Conservation (phyloP, 1,284 basidiomycete genomes). For the Malassezia psittaci region DNA sequence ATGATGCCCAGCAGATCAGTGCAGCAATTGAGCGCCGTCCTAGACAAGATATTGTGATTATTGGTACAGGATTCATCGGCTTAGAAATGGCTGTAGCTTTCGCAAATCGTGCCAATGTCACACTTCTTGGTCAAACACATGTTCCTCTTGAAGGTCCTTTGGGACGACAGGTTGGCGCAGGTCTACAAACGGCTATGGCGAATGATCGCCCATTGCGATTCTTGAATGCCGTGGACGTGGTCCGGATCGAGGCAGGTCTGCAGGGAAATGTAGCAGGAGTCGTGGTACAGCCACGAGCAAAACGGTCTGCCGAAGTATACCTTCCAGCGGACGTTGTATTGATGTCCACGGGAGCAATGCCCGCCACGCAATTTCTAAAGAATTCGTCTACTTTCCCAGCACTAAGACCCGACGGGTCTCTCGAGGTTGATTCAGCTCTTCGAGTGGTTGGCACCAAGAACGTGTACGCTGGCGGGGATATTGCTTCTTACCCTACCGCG, state of each 20-base stretch:
- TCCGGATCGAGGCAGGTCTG: constrained; percentile 56
- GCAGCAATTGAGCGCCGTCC: constrained; percentile 53
- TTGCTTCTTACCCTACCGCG: constrained; percentile 66
- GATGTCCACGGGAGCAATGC: constrained; percentile 78
- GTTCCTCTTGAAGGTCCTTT: constrained; percentile 72
- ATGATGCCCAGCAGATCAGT: constrained; percentile 67
- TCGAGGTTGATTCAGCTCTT: constrained; percentile 70
- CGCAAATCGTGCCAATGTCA: constrained; percentile 59
- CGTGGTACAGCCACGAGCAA: constrained; percentile 14
- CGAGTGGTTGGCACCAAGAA: constrained; percentile 57
- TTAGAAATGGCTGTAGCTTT: constrained; percentile 78
- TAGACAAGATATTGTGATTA: constrained; percentile 63
- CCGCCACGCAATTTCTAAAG: constrained; percentile 73
- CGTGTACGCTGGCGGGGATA: constrained; percentile 82
- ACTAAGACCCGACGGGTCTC: constrained; percentile 57
- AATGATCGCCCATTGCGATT: constrained; percentile 73
- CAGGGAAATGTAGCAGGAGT: constrained; percentile 11
- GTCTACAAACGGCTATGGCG: constrained; percentile 58
- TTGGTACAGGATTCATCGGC: constrained; percentile 84
- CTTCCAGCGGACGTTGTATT: constrained; percentile 70
- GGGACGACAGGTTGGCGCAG: constrained; percentile 68
- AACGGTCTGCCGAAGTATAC: constrained; percentile 41
- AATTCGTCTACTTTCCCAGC: constrained; percentile 55
- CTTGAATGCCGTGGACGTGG: constrained; percentile 63
- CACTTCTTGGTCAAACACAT: constrained; percentile 75